A percentile compares a stretch with the other conserved stretches of the same genome.
phyloP scores from a whole-genome alignment of 305 asterid species.

The Solanum hybrid region DNA sequence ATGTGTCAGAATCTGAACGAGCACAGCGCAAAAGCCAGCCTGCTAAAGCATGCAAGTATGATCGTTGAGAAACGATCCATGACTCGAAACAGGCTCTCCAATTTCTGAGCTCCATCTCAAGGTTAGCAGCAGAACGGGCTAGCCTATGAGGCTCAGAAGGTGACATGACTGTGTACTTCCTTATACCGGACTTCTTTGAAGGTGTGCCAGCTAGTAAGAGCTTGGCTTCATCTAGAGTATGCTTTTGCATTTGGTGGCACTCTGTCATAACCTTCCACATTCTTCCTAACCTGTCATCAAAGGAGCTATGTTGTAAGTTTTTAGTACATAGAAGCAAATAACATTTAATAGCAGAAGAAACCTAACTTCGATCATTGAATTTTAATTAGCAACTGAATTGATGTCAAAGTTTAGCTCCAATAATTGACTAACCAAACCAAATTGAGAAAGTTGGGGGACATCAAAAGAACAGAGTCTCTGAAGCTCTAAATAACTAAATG shows the following conservation, averaged over 20 bases:
- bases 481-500: not conserved
- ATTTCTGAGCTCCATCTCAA: conserved; percentile 74
- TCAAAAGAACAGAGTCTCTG: not conserved
- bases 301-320: not conserved
- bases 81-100: conserved; percentile 71
- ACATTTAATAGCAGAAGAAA: not conserved
- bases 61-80: conserved; percentile 81
- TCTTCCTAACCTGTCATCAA: conserved; percentile 47
- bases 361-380: not conserved
- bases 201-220: conserved; percentile 69
- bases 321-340: not conserved
- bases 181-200: conserved; percentile 36
- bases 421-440: not conserved
- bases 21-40: conserved; percentile 75
- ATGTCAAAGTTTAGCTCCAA: not conserved
- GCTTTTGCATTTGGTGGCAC: conserved; percentile 80
- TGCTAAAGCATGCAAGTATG: conserved; percentile 53
- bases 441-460: not conserved
- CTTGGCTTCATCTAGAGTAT: conserved; percentile 90
- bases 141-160: conserved; percentile 75
- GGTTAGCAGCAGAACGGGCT: conserved; percentile 74
- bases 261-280: conserved; percentile 98
- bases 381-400: not conserved
- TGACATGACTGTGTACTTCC: conserved; percentile 61
- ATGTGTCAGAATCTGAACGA: conserved; percentile 35